A percentile compares a stretch with the other conserved stretches of the same genome.
phyloP scores from a whole-genome alignment of 768 basidiomycete genomes.

The Ephemerocybe angulata region DNA sequence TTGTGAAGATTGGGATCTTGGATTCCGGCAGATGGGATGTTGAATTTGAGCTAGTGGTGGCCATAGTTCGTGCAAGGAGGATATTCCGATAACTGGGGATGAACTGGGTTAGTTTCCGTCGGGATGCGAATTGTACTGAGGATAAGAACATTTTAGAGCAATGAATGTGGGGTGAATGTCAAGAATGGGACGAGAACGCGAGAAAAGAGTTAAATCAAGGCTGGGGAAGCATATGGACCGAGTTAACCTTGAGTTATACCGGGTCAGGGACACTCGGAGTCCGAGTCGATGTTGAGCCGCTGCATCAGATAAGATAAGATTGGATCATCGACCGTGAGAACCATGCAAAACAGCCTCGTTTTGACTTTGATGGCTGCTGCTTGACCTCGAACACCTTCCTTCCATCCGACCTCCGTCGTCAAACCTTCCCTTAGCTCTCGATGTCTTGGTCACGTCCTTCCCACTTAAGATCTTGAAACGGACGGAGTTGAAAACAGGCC shows the following conservation, averaged over 20 bases:
- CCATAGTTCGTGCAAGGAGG: background rate
- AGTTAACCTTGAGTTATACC: background rate
- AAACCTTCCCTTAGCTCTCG: no score
- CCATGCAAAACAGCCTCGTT: background rate
- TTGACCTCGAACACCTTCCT: background rate
- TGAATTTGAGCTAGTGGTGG: no score
- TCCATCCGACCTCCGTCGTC: background rate
- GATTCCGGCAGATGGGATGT: slow-evolving; percentile 40
- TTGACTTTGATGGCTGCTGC: background rate
- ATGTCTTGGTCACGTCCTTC: no score
- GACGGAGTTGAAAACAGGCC: no score
- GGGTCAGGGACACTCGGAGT: background rate
- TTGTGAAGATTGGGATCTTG: slow-evolving; percentile 49
- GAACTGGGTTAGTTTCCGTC: background rate
- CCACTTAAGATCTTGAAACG: no score
- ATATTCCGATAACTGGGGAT: background rate
- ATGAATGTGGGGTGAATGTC: no score
- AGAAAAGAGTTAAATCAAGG: background rate
- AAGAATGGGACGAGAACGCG: background rate
- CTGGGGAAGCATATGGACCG: background rate
- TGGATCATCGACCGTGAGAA: background rate
- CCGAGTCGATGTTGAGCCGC: background rate
- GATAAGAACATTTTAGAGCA: background rate
- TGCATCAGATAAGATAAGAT: slow-evolving; percentile 2
- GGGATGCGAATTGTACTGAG: background rate